Evolutionary conservation across 140 eudicot species (phyloP).

Genomic region (Bidens hawaiensis): DNA sequence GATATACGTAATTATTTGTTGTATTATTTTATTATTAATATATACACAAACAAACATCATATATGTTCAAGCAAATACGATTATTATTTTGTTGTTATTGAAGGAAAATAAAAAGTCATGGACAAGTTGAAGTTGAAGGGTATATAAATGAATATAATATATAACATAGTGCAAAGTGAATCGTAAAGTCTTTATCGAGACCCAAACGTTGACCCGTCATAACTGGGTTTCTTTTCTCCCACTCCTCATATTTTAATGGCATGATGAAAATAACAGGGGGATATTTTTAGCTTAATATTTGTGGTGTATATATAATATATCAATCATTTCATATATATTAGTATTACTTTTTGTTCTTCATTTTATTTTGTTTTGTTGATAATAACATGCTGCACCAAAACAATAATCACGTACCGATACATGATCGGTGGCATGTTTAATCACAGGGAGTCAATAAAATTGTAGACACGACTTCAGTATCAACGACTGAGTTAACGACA

Average conservation of each 20-base stretch:
- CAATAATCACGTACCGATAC: neutral
- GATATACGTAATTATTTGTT: too few relatives aligned
- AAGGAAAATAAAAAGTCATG: constrained; percentile 18
- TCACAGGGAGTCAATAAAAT: too few relatives aligned
- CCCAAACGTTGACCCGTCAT: constrained; percentile 19
- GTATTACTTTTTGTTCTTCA: neutral
- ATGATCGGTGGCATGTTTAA: neutral
- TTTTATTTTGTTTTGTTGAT: neutral
- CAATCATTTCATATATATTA: neutral
- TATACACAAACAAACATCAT: neutral
- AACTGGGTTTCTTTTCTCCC: constrained; percentile 5
- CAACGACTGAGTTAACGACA: too few relatives aligned
- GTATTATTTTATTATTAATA: too few relatives aligned
- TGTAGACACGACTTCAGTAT: too few relatives aligned
- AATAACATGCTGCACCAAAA: neutral
- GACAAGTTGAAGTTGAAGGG: constrained; percentile 20
- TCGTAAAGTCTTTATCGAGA: constrained; percentile 27
- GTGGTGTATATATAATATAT: too few relatives aligned
- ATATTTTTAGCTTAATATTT: too few relatives aligned
- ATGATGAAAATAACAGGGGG: neutral
- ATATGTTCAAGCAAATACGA: neutral
- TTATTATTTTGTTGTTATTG: constrained; percentile 5
- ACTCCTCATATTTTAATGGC: neutral
- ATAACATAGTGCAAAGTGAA: too few relatives aligned
- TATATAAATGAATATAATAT: neutral